These are phyloP conservation scores for Cutaneotrichosporon curvatum DNA, from an alignment of 1,284 basidiomycete species.

Conservation along the genomic window DNA sequence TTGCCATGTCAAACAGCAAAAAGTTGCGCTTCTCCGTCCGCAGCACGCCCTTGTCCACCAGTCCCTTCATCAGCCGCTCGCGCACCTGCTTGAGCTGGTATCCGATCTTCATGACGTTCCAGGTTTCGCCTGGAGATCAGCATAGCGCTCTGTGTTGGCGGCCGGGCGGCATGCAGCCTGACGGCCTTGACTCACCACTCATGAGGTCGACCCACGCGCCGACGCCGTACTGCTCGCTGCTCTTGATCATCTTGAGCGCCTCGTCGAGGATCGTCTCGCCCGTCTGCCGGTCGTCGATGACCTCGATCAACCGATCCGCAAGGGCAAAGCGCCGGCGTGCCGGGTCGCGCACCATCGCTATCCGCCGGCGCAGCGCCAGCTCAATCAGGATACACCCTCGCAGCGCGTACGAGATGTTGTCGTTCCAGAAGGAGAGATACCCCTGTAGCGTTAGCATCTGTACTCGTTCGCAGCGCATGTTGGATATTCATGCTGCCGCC, in stretches of 20 bases:
- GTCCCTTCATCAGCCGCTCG: constrained; percentile 90
- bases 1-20: constrained; percentile 96
- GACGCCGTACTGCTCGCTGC: constrained; percentile 70
- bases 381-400: constrained; percentile 92
- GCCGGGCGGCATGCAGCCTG: background rate
- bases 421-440: constrained; percentile 94
- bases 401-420: constrained; percentile 93
- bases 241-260: constrained; percentile 87
- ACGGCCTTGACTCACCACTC: constrained; percentile 57
- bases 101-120: constrained; percentile 98
- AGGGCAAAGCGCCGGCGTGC: constrained; percentile 67
- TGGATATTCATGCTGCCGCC: too few relatives aligned
- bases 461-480: background rate
- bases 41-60: constrained; percentile 94
- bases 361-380: constrained; percentile 79
- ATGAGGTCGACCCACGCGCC: constrained; percentile 90
- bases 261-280: constrained; percentile 94
- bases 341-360: constrained; percentile 79
- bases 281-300: constrained; percentile 81
- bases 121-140: constrained; percentile 70
- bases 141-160: background rate
- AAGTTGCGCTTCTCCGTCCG: constrained; percentile 96
- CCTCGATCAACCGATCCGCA: constrained; percentile 78
- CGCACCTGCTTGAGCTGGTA: constrained; percentile 96
- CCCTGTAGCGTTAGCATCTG: constrained; percentile 51